Evolutionary conservation across 805 yeast genomes (phyloP), one percentile per base, ranked within the genome.

Genomic region (Metschnikowia amazonensis): DNA sequence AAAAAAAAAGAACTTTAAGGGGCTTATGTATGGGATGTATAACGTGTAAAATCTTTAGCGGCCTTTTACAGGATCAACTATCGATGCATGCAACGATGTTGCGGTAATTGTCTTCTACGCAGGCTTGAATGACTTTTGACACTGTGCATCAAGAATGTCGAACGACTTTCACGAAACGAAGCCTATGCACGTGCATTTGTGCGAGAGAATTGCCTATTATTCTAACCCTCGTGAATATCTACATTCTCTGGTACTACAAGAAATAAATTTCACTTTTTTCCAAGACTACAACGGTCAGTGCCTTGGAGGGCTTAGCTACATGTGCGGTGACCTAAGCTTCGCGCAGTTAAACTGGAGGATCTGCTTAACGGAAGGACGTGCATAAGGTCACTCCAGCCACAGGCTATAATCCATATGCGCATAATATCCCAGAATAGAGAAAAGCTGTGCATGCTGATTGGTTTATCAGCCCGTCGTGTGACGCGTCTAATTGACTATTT

Each of bases 31-130:
- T 27, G 14, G 17, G 17, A 11, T 18, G 41, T 25, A n/a, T 10
- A 27, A 27, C 10, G 24, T 21, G 24, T 4, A 27, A 27, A 37
- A 18, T 9, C 24, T 9, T 20, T 21, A 28, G 33, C 14, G 29
- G 13, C 28, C 32, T 8, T 27, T 28, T 21, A 13, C 9, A 24
- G 33, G 27, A 9, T 29, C 33, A 33, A 20, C n/a, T n/a, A 23
- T 23, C 20, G 14, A 37, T 37, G 41, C 41, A 37, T 37, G 41
- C 33, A 37, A 29, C 27, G 41, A 29, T 37, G 41, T n/a, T 37
- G 41, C 41, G 41, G 41, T 37, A 37, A 37, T 37, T n/a, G 13
- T n/a, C 9, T n/a, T 9, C n/a, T 11, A 37, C 14, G 41, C 41
- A 37, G 24, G 41, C 17, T 8, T 6, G 7, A 14, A 13, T 8